These are phyloP conservation scores for Starmera amethionina DNA, from an alignment of 805 yeast species.

Conservation along the genomic window DNA sequence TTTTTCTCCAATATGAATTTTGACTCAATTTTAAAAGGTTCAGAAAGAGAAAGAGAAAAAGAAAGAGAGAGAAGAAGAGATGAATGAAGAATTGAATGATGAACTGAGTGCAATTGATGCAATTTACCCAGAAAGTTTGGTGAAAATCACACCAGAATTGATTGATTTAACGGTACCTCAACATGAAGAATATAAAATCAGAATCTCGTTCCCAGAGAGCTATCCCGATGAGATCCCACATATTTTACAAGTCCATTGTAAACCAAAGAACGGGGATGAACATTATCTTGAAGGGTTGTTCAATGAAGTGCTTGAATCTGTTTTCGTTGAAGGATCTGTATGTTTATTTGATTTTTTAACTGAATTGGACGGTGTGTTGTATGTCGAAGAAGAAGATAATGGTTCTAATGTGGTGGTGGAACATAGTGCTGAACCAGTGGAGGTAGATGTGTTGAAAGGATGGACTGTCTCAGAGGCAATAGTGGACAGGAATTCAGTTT, in stretches of 20 bases:
- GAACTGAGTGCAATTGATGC: constrained; percentile 82
- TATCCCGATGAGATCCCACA: constrained; percentile 66
- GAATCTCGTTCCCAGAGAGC: constrained; percentile 56
- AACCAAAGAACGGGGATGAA: constrained; percentile 26
- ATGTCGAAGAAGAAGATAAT: constrained; percentile 20
- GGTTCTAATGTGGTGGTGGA: constrained; percentile 10
- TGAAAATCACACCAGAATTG: constrained; percentile 22
- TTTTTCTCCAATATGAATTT: too few species aligned
- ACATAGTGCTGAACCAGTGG: constrained; percentile 9
- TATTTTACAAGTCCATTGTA: constrained; percentile 43
- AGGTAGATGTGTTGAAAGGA: constrained; percentile 43
- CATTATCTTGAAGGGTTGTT: constrained; percentile 39
- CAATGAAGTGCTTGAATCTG: constrained; percentile 40
- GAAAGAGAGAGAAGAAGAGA: neutral
- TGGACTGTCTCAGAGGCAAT: constrained; percentile 78
- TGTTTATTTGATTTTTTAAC: constrained; percentile 71
- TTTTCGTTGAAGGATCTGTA: constrained; percentile 54
- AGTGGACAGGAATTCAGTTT: constrained; percentile 75
- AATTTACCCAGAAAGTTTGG: constrained; percentile 63
- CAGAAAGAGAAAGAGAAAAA: neutral
- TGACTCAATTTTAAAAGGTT: neutral
- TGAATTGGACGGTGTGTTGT: constrained; percentile 50
- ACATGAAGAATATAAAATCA: constrained; percentile 49
- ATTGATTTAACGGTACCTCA: constrained; percentile 49
- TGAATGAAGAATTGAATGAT: constrained; percentile 46